Evolutionary conservation across 345 rosid genomes (phyloP).

Genomic region (Clarkia xantiana): DNA sequence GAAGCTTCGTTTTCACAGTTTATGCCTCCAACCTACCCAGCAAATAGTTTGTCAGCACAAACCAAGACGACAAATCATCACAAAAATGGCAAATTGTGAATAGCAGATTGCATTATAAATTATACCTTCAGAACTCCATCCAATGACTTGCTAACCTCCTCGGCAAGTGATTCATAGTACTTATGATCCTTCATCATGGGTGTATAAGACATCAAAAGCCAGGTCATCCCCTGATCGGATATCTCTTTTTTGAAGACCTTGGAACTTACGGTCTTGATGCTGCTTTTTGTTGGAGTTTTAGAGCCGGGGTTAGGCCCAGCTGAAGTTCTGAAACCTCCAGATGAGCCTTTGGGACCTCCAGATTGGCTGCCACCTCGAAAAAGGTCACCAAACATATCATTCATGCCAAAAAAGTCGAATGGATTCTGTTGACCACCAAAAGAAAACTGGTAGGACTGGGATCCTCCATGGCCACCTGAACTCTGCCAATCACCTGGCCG

Average conservation of each 20-base stretch:
- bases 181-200: conserved; percentile 33
- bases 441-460: conserved; percentile 53
- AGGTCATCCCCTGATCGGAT: conserved; percentile 62
- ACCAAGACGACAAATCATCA: neutral
- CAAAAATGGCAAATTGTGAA: neutral
- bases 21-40: conserved; percentile 50
- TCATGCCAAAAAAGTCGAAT: conserved; percentile 42
- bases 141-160: conserved; percentile 49
- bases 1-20: conserved; percentile 65
- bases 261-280: conserved; percentile 32
- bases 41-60: conserved; percentile 1
- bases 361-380: conserved; percentile 30
- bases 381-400: conserved; percentile 49
- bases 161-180: conserved; percentile 40
- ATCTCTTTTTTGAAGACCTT: conserved; percentile 54
- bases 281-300: conserved; percentile 24
- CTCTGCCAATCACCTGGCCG: conserved; percentile 61
- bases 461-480: conserved; percentile 58
- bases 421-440: conserved; percentile 49
- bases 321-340: conserved; percentile 51
- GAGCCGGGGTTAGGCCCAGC: conserved; percentile 34
- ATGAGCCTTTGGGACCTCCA: conserved; percentile 14
- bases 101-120: conserved; percentile 7
- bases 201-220: conserved; percentile 61
- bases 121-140: conserved; percentile 79